Percentiles rank a stretch among this genome's conserved stretches.
Evolutionary conservation across 352 stramenopile species (phyloP).

Genomic region (Phytophthora boehmeriae): DNA sequence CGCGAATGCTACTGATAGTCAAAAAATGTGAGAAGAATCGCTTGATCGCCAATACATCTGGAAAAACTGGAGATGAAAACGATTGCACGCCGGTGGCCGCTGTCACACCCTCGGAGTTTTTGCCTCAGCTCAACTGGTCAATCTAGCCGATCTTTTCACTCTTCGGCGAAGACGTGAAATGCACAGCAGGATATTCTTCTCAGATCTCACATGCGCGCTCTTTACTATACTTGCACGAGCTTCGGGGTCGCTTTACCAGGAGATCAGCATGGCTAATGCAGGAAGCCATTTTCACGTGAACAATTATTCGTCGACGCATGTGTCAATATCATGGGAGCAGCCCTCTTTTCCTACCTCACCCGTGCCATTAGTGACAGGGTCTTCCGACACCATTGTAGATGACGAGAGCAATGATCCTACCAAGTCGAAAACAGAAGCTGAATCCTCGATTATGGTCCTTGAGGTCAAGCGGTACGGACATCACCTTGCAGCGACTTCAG

Average conservation of each 20-base stretch:
- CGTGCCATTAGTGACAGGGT: neutral
- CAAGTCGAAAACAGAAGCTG: neutral
- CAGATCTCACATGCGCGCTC: constrained; percentile 34
- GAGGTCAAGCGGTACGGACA: constrained; percentile 12
- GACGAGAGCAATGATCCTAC: neutral
- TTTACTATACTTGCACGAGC: constrained; percentile 34
- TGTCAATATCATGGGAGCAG: constrained; percentile 39
- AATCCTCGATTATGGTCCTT: constrained; percentile 16
- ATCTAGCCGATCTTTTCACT: constrained; percentile 36
- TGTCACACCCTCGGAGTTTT: constrained; percentile 4
- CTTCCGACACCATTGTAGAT: neutral
- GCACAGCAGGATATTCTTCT: constrained; percentile 33
- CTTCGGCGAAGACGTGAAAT: constrained; percentile 41
- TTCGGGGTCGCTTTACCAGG: neutral
- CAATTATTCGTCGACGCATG: constrained; percentile 38
- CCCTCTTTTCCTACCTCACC: neutral
- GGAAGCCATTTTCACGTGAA: constrained; percentile 21
- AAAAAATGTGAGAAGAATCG: neutral
- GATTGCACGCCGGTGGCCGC: neutral
- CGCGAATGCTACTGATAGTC: constrained; percentile 18
- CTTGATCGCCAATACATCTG: neutral
- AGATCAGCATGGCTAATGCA: neutral
- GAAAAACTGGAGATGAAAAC: neutral
- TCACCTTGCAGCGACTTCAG: neutral
- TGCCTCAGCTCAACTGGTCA: constrained; percentile 23